These are phyloP conservation scores for Solanum dulcamara DNA, from an alignment of 257 asterid genomes.

Conservation along the genomic window DNA sequence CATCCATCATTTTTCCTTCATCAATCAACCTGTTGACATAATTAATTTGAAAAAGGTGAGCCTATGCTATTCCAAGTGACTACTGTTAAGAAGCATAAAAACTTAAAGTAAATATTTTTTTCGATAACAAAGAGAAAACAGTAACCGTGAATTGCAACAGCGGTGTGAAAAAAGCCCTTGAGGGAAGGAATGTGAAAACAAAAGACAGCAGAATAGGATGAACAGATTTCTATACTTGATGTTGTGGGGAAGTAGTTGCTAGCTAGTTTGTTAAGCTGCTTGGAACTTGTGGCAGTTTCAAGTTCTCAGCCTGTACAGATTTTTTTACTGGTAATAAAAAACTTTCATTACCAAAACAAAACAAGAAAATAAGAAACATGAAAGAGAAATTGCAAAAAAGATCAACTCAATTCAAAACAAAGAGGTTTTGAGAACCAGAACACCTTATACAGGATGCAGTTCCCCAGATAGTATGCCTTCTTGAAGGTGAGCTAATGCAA, in stretches of 20 bases:
- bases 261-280: background rate
- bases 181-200: background rate
- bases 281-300: background rate
- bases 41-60: background rate
- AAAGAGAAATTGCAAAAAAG: background rate
- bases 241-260: background rate
- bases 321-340: background rate
- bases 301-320: background rate
- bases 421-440: background rate
- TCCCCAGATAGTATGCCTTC: background rate
- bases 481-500: background rate
- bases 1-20: constrained; percentile 88
- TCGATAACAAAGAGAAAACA: background rate
- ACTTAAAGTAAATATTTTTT: background rate
- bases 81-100: background rate
- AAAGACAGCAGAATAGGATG: background rate
- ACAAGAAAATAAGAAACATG: background rate
- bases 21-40: constrained; percentile 55
- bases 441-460: background rate
- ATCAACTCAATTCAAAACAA: background rate
- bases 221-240: background rate
- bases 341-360: background rate
- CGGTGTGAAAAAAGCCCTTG: background rate
- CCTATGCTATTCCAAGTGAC: background rate
- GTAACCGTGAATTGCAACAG: background rate